phyloP scores from a whole-genome alignment of 2,329 filamentous ascomycete species.

The Paramyrothecium sp. region DNA sequence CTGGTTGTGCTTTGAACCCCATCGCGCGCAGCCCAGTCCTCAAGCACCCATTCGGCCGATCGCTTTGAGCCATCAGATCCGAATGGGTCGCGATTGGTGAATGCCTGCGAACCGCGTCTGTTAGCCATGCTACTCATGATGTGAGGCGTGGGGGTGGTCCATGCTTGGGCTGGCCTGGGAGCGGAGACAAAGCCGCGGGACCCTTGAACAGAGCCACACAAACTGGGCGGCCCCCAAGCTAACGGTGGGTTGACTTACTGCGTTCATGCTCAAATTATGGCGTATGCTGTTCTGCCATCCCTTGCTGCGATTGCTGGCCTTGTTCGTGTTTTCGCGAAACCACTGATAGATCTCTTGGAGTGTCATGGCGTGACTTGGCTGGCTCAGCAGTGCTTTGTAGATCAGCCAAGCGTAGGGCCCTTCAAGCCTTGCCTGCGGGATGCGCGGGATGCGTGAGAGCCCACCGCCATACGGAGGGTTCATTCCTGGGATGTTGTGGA shows the following conservation, averaged over 20 bases:
- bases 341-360: constrained; percentile 88
- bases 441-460: too few relatives aligned
- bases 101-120: constrained; percentile 27
- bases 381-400: constrained; percentile 69
- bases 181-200: not conserved
- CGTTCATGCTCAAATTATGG: constrained; percentile 95
- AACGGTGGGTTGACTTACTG: constrained; percentile 49
- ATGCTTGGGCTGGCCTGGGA: not conserved
- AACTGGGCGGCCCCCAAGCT: not conserved
- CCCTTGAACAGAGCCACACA: not conserved
- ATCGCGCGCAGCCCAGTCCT: constrained; percentile 63
- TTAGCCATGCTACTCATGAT: not conserved
- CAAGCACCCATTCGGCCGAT: constrained; percentile 74
- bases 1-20: constrained; percentile 85
- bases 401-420: constrained; percentile 83
- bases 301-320: constrained; percentile 67
- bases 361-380: constrained; percentile 66
- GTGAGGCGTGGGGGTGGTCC: not conserved
- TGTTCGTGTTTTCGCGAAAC: constrained; percentile 80
- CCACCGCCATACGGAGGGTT: too few relatives aligned
- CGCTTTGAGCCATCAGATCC: constrained; percentile 51
- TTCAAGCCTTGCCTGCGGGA: constrained; percentile 31
- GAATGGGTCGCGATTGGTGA: constrained; percentile 34
- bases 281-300: constrained; percentile 97
- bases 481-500: not conserved